These are phyloP conservation scores for Pelargonium myrrhifolium DNA, from an alignment of 441 rosid genomes.

Conservation along the genomic window DNA sequence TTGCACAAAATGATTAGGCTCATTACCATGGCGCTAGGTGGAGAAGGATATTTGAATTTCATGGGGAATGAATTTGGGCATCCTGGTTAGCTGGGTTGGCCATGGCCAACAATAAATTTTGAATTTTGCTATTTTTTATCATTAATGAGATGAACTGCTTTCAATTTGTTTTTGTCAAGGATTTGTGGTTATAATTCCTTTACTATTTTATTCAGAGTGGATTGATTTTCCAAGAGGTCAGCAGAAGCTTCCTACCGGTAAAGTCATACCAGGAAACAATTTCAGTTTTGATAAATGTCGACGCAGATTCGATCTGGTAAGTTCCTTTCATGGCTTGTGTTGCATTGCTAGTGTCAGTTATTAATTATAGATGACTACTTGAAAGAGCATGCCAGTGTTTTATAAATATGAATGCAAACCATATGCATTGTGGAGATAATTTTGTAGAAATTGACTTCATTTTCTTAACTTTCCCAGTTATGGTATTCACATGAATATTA, in stretches of 20 bases:
- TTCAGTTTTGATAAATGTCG: constrained; percentile 88
- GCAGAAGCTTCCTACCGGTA: constrained; percentile 68
- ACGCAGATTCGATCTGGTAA: constrained; percentile 90
- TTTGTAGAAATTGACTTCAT: neutral
- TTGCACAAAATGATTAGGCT: constrained; percentile 98
- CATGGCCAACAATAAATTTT: neutral
- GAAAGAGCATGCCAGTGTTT: neutral
- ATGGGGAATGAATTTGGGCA: constrained; percentile 99
- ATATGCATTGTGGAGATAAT: neutral
- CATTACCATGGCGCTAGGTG: constrained; percentile 90
- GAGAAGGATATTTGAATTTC: constrained; percentile 96
- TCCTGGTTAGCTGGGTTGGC: constrained; percentile 52
- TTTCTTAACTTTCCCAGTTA: neutral
- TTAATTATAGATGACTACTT: neutral
- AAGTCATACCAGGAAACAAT: constrained; percentile 61
- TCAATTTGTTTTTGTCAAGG: constrained; percentile 6
- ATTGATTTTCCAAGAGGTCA: constrained; percentile 91
- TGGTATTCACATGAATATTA: neutral
- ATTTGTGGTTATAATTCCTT: constrained; percentile 8
- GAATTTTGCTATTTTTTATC: constrained; percentile 6
- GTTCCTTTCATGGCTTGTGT: constrained; percentile 18
- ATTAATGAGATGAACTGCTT: constrained; percentile 2
- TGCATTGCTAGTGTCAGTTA: neutral
- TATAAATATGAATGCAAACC: neutral
- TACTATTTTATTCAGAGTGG: constrained; percentile 64